Evolutionary conservation across 768 basidiomycete species (phyloP), one percentile per base, ranked within the genome.

Genomic region (Neoboletus subvelutipes): DNA sequence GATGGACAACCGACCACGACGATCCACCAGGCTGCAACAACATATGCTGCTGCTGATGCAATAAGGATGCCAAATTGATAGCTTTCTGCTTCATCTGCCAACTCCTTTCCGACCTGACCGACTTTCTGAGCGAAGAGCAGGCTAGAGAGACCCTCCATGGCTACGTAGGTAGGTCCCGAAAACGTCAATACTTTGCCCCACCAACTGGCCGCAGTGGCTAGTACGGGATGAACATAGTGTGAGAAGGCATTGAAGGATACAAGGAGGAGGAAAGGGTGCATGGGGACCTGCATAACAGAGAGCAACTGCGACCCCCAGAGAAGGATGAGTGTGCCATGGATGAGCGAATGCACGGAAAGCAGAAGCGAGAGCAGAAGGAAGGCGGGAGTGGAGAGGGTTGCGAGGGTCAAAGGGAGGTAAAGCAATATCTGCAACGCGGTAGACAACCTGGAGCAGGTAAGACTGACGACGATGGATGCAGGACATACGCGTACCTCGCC

Each of bases 191-290:
- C 75, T 26, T 77, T 81, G 0, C 86, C 90, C 92, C 92, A 94
- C 77, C 82, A 84, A 43, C 78, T 76, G 10, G 85, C 80, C 17
- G 84, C 80, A 13, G 75, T 78, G 11, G 80, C 62, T 7, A 92
- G 69, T 70, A 76, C 79, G 9, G 87, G 83, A 57, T 82, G 78
- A 24, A 82, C 80, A 26, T 83, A 75, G 22, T 85, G 79, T 2
- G 90, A 83, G 72, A 92, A 92, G 37, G 85, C 79, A 69, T 94
- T 94, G 81, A 94, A 94, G 69, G 84, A 90, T 55, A 93, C 83
- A 48, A 94, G 85, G 42, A 94, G 84, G 34, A 94, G 80, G 73
- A 93, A 90, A 0, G 91, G 86, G 70, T 93, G 91, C 78, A 92
- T 85, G 10, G 92, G 92, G 33, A 93, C 82, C 74, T 94, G 92